Conservation (phyloP, 495 filamentous ascomycete genomes). For the Podospora tetraspora region DNA sequence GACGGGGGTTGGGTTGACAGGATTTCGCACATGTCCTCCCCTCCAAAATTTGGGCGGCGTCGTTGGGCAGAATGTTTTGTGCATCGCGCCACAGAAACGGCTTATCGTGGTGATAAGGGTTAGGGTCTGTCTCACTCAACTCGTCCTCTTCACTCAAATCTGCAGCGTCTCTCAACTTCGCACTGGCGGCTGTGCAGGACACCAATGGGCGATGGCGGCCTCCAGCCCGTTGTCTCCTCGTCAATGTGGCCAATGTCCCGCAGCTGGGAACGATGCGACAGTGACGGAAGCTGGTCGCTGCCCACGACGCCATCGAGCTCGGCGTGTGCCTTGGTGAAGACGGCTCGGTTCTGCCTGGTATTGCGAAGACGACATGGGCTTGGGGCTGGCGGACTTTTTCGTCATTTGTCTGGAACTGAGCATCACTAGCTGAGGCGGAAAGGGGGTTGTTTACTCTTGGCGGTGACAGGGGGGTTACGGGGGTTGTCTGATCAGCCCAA, state of each 20-base stretch:
- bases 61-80: constrained; percentile 15
- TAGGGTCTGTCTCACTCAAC: neutral
- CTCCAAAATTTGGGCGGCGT: constrained; percentile 17
- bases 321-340: neutral
- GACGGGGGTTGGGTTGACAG: neutral
- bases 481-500: no score
- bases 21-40: neutral
- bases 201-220: no score
- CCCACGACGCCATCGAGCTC: neutral
- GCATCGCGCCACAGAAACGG: neutral
- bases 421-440: neutral
- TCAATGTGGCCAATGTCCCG: no score
- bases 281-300: neutral
- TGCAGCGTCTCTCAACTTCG: neutral
- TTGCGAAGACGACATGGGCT: neutral
- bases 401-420: neutral
- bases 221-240: no score
- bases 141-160: neutral
- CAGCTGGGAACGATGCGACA: neutral
- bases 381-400: neutral
- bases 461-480: neutral
- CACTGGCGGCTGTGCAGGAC: no score
- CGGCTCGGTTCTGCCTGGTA: neutral
- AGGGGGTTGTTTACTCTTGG: neutral
- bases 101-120: neutral